Base-by-base conservation (phyloP, 1,139 yeast species). In the Scheffersomyces stambukii region DNA sequence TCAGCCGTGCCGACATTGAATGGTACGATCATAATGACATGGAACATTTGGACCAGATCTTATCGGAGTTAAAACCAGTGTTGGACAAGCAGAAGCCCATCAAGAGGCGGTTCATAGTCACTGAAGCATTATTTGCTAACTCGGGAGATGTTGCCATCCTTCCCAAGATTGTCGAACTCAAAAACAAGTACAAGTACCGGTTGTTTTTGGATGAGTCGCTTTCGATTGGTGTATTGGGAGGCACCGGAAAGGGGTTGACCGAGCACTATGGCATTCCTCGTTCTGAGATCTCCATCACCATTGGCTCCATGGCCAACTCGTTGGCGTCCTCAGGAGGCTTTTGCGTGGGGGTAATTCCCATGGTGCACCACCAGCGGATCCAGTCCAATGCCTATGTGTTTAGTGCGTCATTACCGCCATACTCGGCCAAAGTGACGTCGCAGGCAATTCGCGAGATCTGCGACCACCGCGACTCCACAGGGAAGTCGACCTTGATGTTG, bases 261-360 rank as follows among this genome's bases (percentile, higher is more conserved):
- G 97, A 93, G 57, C 77, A 71, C 46, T 76, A 60, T 40, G 70
- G 71, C 23, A 62, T 82, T 45, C 77, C 89, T 30, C 67, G 85
- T 41, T 57, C 64, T 2, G 81, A 79, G 33, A 68, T 91, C 36
- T 93, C 91, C 42, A 80, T 91, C 41, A 83, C 95, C 8, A 72
- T 86, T 36, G 96, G 96, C 16, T 79, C 95, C 3, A 61, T 91
- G 68, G 94, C 96, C 8, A 70, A 71, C 24, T 70, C 95, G 0
- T 70, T 89, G 43, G 93, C 89, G n/a, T 70, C 94, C 7, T 80
- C 93, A 24, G 99, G 99, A 40, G 98, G 96, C 1, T 91, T 86
- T 57, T 91, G 95, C 52, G 85, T 85, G 15, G 98, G 97, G 36
- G 81, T 76, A 23, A 60, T 63, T 22, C 81, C 81, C 35, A 85